Evolutionary conservation across 2,329 filamentous ascomycete genomes (phyloP).

Genomic region (Chaetomium sp.): DNA sequence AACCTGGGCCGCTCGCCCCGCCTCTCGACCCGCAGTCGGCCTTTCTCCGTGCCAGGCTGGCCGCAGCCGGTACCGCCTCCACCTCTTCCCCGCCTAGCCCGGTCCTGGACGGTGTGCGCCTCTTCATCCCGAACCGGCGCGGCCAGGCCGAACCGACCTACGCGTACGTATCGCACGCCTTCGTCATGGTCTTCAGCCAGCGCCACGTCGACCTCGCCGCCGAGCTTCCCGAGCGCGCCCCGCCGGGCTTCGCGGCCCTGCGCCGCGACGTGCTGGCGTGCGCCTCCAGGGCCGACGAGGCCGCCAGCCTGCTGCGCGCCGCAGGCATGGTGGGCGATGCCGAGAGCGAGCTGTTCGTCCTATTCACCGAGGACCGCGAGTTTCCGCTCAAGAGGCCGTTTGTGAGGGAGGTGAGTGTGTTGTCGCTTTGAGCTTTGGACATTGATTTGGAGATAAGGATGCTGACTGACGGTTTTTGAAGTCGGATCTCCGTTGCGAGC

Average conservation of each 20-base stretch:
- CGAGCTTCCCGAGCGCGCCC: slow-evolving; percentile 1
- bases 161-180: slow-evolving; percentile 4
- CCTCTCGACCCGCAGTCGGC: slow-evolving; percentile 1
- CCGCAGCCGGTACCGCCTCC: background rate
- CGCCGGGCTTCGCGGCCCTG: slow-evolving; percentile 2
- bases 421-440: background rate
- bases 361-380: background rate
- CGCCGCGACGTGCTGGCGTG: slow-evolving; percentile 5
- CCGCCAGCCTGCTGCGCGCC: background rate
- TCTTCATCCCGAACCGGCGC: slow-evolving; percentile 2
- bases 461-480: background rate
- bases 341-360: background rate
- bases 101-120: no score
- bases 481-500: slow-evolving; percentile 4
- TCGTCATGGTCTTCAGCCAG: slow-evolving; percentile 1
- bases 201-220: background rate
- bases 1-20: background rate
- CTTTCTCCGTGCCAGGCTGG: slow-evolving; percentile 1
- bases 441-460: background rate
- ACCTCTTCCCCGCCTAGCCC: no score
- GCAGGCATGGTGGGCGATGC: background rate
- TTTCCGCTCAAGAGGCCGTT: slow-evolving; percentile 6
- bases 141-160: background rate
- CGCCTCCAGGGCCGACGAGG: background rate
- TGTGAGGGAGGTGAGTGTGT: background rate